Conservation (phyloP, 345 rosid genomes). For the Fremontodendron californicum region DNA sequence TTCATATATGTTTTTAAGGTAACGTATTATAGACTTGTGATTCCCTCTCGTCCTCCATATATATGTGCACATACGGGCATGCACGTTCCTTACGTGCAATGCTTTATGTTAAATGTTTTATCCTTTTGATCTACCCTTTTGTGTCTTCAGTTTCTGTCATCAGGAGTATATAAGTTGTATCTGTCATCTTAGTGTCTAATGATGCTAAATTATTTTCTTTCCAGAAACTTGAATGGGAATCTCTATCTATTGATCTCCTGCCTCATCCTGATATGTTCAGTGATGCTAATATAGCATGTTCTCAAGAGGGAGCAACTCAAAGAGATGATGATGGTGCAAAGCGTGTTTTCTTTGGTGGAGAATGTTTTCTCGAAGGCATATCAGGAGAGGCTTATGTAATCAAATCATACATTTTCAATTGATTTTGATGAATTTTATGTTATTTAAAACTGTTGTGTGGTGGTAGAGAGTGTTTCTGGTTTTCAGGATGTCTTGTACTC, state of each 20-base stretch:
- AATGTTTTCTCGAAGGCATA: conserved; percentile 93
- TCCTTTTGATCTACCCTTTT: not conserved
- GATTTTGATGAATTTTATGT: conserved; percentile 16
- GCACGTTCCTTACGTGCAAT: not conserved
- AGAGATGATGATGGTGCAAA: conserved; percentile 99
- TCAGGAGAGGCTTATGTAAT: conserved; percentile 95
- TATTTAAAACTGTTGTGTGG: conserved; percentile 3
- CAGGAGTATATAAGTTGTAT: not conserved
- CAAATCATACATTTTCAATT: conserved; percentile 20
- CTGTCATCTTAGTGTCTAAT: conserved; percentile 17
- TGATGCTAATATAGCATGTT: conserved; percentile 75
- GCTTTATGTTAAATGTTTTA: not conserved
- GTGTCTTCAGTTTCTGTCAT: not conserved
- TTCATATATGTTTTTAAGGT: conserved; percentile 94
- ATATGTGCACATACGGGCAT: not conserved
- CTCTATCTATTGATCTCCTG: conserved; percentile 92
- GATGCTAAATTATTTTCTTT: conserved; percentile 28
- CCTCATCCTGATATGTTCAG: conserved; percentile 99
- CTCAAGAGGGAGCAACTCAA: conserved; percentile 52
- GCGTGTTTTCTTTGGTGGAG: conserved; percentile 98
- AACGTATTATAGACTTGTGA: conserved; percentile 12
- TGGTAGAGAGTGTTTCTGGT: conserved; percentile 8
- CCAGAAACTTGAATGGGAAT: conserved; percentile 99
- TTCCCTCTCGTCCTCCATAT: not conserved
- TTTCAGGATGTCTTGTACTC: conserved; percentile 1